Conservation (phyloP, 768 basidiomycete species). For the Polyporus arcularius region DNA sequence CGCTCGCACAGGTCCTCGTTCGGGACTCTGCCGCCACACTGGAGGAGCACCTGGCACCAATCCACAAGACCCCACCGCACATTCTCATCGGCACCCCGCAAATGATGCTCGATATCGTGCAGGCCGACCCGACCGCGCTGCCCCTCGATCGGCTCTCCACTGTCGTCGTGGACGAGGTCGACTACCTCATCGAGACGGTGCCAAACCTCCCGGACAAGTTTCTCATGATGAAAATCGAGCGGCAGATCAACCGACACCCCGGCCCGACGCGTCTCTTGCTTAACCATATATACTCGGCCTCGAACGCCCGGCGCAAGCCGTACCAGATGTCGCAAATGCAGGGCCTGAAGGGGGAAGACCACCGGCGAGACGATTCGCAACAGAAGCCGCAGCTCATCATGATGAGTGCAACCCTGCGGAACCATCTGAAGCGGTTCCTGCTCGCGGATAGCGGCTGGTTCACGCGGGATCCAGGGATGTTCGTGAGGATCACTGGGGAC, state of each 20-base stretch:
- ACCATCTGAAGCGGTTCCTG: constrained; percentile 53
- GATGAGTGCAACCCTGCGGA: constrained; percentile 70
- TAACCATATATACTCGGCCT: constrained; percentile 48
- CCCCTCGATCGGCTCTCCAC: constrained; percentile 50
- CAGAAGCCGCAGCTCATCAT: constrained; percentile 58
- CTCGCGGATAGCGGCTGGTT: constrained; percentile 63
- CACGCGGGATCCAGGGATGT: constrained; percentile 13
- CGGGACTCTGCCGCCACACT: constrained; percentile 50
- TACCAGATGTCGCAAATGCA: neutral
- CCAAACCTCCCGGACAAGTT: constrained; percentile 43
- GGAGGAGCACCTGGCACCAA: constrained; percentile 38
- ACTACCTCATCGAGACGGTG: constrained; percentile 63
- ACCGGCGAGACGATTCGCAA: neutral
- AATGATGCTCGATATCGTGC: constrained; percentile 59
- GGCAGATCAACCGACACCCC: constrained; percentile 52
- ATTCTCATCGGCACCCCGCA: constrained; percentile 75
- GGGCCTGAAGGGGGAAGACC: neutral
- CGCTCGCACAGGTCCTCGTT: constrained; percentile 61
- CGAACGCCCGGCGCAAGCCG: neutral
- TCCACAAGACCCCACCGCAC: constrained; percentile 53
- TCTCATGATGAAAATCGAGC: constrained; percentile 39
- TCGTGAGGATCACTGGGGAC: constrained; percentile 23
- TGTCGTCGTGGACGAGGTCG: constrained; percentile 76
- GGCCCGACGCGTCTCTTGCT: constrained; percentile 61
- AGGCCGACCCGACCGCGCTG: constrained; percentile 44